Conservation (phyloP, 768 basidiomycete genomes). For the Termitomyces sp. region DNA sequence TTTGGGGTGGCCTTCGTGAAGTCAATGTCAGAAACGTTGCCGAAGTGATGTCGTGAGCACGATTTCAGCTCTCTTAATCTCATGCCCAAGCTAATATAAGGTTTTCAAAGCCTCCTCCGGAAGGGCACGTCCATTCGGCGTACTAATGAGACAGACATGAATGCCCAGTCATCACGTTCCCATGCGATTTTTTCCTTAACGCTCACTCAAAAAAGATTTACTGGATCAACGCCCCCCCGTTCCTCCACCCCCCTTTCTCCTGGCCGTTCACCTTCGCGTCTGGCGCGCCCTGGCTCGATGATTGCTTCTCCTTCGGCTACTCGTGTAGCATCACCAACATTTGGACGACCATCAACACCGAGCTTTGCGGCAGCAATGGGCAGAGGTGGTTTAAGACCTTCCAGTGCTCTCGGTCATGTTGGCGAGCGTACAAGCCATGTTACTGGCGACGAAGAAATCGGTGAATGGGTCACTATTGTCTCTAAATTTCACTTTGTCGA, state of each 20-base stretch:
- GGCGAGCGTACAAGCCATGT: slow-evolving; percentile 36
- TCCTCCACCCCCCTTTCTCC: slow-evolving; percentile 75
- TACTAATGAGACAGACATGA: slow-evolving; percentile 98
- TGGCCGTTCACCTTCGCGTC: slow-evolving; percentile 70
- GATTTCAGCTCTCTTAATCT: slow-evolving; percentile 12
- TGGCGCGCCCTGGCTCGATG: slow-evolving; percentile 79
- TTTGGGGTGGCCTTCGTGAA: slow-evolving; percentile 95
- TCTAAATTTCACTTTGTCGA: slow-evolving; percentile 99
- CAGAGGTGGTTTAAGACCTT: slow-evolving; percentile 64
- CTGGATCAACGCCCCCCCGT: slow-evolving; percentile 61
- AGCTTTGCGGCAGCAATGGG: slow-evolving; percentile 74
- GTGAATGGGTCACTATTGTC: slow-evolving; percentile 85
- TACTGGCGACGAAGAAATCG: slow-evolving; percentile 51
- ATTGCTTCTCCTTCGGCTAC: slow-evolving; percentile 40
- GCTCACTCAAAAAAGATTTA: slow-evolving; percentile 83
- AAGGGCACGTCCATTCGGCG: slow-evolving; percentile 87
- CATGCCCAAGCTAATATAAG: slow-evolving; percentile 2
- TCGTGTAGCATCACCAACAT: slow-evolving; percentile 72
- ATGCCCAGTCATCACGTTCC: slow-evolving; percentile 94
- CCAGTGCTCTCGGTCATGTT: slow-evolving; percentile 74
- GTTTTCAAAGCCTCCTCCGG: slow-evolving; percentile 61
- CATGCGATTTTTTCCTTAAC: slow-evolving; percentile 99
- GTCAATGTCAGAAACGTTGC: slow-evolving; percentile 74
- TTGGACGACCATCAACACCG: slow-evolving; percentile 73
- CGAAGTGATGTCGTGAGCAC: slow-evolving; percentile 89